Base-by-base conservation (phyloP, 352 stramenopile species). In the Pythium rishiriense region DNA sequence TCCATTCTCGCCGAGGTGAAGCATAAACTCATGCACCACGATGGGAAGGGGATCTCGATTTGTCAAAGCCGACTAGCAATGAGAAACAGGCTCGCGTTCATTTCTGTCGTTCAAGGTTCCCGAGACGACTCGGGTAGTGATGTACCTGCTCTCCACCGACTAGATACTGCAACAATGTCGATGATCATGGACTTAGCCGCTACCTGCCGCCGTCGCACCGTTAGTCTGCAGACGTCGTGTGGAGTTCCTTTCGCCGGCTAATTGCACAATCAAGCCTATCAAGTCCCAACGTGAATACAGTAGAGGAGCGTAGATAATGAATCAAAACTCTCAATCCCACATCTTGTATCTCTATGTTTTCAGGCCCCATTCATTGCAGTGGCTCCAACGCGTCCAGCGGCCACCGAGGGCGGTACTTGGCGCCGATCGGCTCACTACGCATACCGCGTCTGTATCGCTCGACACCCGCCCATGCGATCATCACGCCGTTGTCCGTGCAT, bases 401-500 rank as follows among this genome's bases (percentile, higher is more conserved):
- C 86, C 86, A 95, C 15, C 84, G 84, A 12, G 86, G 86, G 21
- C 77, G 70, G 69, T 95, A 95, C 25, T 84, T 82, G 39, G 78
- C 76, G 8, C 54, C 58, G 12, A 68, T 47, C 0, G 76, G 71
- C 15, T 93, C 80, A 57, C 75, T 89, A 2, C 85, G 83, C 66
- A 84, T 79, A 25, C 81, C 83, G 4, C 62, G 64, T 9, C 53
- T 39, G 60, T 90, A 81, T 25, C 79, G 72, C 63, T 96, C 85
- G 14, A 94, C 72, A 7, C 92, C 96, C 9, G 96, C 91, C 96
- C 96, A 99, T 2, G 97, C 97, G 48, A 98, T 78, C 94, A 98
- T 98, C 25, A 98, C 94, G 47, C 95, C 97, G 71, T 99, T 99
- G 85, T 99, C 98, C 2, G 97, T 99, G 79, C 98, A 99, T 43